Evolutionary conservation across 768 basidiomycete species (phyloP).

Genomic region (Suillus subaureus): DNA sequence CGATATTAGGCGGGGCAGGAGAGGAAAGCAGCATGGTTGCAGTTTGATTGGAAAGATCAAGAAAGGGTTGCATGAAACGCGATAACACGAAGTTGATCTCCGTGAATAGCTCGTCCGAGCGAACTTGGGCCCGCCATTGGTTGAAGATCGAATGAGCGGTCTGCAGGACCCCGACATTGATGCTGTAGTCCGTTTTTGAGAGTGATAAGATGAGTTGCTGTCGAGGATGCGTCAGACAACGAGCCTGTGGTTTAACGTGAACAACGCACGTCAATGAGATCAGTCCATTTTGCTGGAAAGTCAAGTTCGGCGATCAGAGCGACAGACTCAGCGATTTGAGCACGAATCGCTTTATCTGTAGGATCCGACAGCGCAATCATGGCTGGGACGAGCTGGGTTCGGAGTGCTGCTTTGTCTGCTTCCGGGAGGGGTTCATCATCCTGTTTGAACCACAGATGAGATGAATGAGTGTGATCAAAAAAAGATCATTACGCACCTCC

Average conservation of each 20-base stretch:
- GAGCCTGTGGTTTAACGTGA: slow-evolving; percentile 1
- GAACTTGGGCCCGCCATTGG: slow-evolving; percentile 89
- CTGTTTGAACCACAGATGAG: slow-evolving; percentile 35
- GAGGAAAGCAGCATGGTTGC: slow-evolving; percentile 50
- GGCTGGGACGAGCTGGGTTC: slow-evolving; percentile 80
- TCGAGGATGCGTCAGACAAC: slow-evolving; percentile 4
- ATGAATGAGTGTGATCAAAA: slow-evolving; percentile 4
- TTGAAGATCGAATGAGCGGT: slow-evolving; percentile 96
- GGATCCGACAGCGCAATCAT: slow-evolving; percentile 86
- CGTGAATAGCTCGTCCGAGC: slow-evolving; percentile 82
- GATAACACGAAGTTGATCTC: slow-evolving; percentile 90
- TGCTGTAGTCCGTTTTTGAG: slow-evolving; percentile 75
- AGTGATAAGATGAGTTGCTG: slow-evolving; percentile 91
- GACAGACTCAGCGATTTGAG: slow-evolving; percentile 92
- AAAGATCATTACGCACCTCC: slow-evolving; percentile 54
- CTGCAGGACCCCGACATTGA: slow-evolving; percentile 89
- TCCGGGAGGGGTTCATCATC: slow-evolving; percentile 73
- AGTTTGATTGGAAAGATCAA: slow-evolving; percentile 77
- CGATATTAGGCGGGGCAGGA: slow-evolving; percentile 41
- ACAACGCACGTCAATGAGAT: slow-evolving; percentile 83
- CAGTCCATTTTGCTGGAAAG: slow-evolving; percentile 87
- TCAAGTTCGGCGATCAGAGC: slow-evolving; percentile 90
- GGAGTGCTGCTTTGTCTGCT: slow-evolving; percentile 72
- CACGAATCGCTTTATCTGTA: slow-evolving; percentile 69
- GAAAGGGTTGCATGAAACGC: slow-evolving; percentile 83